Percentiles rank a stretch among this genome's conserved stretches.
Evolutionary conservation across 495 filamentous ascomycete species (phyloP).

Genomic region (Daldinia decipiens): DNA sequence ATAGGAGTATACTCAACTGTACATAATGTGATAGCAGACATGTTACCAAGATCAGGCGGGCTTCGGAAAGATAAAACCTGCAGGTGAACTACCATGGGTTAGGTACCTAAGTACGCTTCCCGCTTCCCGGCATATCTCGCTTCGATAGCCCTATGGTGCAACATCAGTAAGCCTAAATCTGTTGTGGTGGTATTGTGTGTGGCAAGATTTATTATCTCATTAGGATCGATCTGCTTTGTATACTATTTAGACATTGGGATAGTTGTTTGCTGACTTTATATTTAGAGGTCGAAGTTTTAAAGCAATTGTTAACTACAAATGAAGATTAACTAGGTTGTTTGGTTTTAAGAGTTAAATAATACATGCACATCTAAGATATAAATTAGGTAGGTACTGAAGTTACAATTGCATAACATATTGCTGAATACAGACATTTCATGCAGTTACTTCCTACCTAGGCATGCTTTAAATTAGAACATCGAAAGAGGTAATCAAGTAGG

Average conservation of each 20-base stretch:
- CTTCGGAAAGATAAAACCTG: constrained; percentile 6
- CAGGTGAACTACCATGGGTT: constrained; percentile 5
- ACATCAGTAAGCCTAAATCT: neutral
- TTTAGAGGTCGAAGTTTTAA: neutral
- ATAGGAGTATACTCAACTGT: too few species aligned
- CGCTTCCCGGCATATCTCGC: neutral
- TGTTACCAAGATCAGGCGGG: neutral
- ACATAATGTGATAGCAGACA: neutral
- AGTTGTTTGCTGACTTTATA: neutral
- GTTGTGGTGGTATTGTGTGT: neutral
- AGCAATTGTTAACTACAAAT: too few species aligned
- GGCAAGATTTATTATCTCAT: neutral
- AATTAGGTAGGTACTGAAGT: too few species aligned
- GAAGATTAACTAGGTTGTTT: too few species aligned
- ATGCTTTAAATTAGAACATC: neutral
- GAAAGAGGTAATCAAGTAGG: neutral
- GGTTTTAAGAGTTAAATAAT: too few species aligned
- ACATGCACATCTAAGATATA: too few species aligned
- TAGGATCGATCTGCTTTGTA: neutral
- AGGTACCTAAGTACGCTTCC: too few species aligned
- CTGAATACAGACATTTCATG: too few species aligned
- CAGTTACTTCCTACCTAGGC: too few species aligned
- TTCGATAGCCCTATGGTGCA: neutral
- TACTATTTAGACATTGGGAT: neutral
- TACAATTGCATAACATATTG: too few species aligned